Base-by-base conservation (phyloP, 2,329 filamentous ascomycete species). In the Colletotrichum agaves region DNA sequence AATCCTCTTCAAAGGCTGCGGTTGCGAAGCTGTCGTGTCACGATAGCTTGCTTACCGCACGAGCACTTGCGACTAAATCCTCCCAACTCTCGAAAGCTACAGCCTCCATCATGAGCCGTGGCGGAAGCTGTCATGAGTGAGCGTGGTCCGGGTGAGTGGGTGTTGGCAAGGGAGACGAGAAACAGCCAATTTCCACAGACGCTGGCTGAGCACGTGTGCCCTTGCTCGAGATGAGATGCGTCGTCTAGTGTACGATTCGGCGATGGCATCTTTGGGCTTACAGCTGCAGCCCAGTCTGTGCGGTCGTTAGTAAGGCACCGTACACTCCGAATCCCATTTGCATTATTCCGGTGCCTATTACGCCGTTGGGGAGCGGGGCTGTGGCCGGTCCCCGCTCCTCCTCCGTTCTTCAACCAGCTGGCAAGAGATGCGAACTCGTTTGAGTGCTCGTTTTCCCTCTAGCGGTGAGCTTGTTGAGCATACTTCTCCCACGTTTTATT, bases 321-420 rank as follows among this genome's bases (percentile, higher is more conserved):
- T 27, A 27, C 27, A 27, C 8, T 27, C 27, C 27, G 27, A 7
- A 27, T 27, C 27, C 27, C 31, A 53, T 17, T 19, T 1, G 17
- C 49, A 53, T 37, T 31, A 35, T 13, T 31, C n/a, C 37, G 15
- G 8, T 50, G 41, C 41, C 41, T 39, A 11, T 63, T 31, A 21
- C 41, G 52, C 35, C 17, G 11, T 23, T 55, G 31, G 56, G 17
- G 47, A 60, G 55, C 27, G 12, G 47, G 60, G 50, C 50, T 47
- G 27, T 33, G 47, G 27, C 41, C 41, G 19, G 15, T 56, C 39
- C 50, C 41, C 31, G 60, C 27, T 37, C 12, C 10, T 19, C 52
- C 61, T 46, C 37, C 33, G 12, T 44, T 31, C 27, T 19, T 39
- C 17, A 27, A 6, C 12, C 3, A 11, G 33, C 41, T 56, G 23